phyloP scores from a whole-genome alignment of 306 rosid species.

The Gillenia trifoliata region DNA sequence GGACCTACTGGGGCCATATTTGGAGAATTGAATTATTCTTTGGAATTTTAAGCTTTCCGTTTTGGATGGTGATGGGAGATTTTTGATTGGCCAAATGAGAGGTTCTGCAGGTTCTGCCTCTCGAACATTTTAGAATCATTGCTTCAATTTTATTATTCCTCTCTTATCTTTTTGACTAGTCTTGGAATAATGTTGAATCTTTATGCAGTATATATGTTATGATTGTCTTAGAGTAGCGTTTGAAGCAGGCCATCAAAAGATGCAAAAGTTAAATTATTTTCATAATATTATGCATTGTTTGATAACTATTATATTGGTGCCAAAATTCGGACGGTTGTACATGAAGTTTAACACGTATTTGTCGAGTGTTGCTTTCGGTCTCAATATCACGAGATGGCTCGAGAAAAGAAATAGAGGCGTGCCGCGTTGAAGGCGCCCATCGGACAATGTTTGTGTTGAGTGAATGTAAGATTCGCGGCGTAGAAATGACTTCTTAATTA shows the following conservation, averaged over 20 bases:
- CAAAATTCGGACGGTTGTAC: no score
- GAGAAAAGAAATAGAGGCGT: no score
- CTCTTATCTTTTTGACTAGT: not conserved
- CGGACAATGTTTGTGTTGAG: no score
- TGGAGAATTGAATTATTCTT: not conserved
- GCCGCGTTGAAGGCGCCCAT: no score
- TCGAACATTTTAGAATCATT: not conserved
- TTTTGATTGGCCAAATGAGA: constrained; percentile 25
- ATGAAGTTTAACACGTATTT: no score
- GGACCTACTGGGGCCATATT: constrained; percentile 18
- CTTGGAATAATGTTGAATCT: not conserved
- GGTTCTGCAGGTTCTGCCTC: not conserved
- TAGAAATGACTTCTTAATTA: no score
- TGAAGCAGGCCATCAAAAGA: not conserved
- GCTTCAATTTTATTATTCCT: not conserved
- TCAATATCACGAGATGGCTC: no score
- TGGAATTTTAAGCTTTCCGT: constrained; percentile 25
- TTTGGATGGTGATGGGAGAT: constrained; percentile 29
- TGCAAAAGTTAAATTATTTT: not conserved
- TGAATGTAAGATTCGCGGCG: no score
- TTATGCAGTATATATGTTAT: not conserved
- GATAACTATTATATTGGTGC: no score
- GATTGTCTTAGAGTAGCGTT: not conserved
- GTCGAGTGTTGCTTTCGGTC: no score
- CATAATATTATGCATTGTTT: no score